Evolutionary conservation across 352 stramenopile species (phyloP), one percentile per base, ranked within the genome.

Genomic region (Pythium plurisporium): DNA sequence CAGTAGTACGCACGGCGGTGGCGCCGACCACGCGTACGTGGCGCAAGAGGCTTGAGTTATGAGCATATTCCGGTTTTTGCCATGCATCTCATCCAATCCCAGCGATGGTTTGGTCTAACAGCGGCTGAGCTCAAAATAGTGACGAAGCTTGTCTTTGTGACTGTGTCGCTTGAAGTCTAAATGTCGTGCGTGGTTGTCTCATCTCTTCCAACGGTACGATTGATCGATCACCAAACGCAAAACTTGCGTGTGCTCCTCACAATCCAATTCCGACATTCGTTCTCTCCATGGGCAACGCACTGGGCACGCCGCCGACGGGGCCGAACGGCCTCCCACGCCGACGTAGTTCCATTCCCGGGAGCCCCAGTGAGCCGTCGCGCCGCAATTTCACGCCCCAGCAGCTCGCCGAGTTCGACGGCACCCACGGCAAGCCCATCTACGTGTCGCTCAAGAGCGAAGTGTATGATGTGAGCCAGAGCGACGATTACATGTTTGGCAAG

Each of bases 391-490:
- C 89, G 9, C 34, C 62, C 12, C 60, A 84, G 36, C 79, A 98
- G 60, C 71, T 98, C 17, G 49, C 65, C 9, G 54, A 73, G 25
- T 98, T 96, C 65, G 80, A 97, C 62, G 93, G 91, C 15, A 76
- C 65, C 10, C 55, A 82, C 65, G 61, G 78, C 26, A 90, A 89
- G 20, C 81, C 85, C 11, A 87, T 98, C 14, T 98, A 97, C 71
- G 74, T 98, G 5, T 89, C 89, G 7, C 52, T 98, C 5, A 73
- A 81, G 55, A 92, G 93, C 23, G 91, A 91, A 15, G 87, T 99
- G 2, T 99, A 97, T 76, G 93, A 99, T 72, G 93, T 98, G 23
- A 94, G 73, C 23, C 72, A 74, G 19, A 89, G 84, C 55, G 74
- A 96, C 45, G 76, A 96, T 41, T 82, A 43, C 22, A 9, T 95